phyloP scores from a whole-genome alignment of 345 rosid species.

The Eucalyptus leucophloia region DNA sequence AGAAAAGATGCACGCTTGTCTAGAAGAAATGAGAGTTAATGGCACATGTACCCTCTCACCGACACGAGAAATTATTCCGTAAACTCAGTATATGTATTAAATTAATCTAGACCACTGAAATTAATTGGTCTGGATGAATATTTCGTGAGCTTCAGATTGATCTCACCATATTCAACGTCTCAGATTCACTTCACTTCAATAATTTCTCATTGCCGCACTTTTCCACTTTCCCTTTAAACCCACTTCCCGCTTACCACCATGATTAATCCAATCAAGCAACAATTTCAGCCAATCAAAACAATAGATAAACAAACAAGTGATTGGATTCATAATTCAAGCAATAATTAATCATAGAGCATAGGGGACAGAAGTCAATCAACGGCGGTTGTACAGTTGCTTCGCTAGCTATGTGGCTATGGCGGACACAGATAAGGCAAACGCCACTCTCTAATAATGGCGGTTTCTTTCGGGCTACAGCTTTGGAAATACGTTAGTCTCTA shows the following conservation, averaged over 20 bases:
- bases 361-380: not conserved
- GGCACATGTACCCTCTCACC: not conserved
- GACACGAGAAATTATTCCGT: not conserved
- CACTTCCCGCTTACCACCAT: not conserved
- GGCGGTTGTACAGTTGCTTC: not conserved
- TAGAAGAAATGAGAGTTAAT: not conserved
- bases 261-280: not conserved
- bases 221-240: not conserved
- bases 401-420: not conserved
- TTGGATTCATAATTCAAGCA: not conserved
- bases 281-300: not conserved
- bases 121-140: not conserved
- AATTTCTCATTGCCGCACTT: not conserved
- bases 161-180: not conserved
- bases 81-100: not conserved
- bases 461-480: not conserved
- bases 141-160: not conserved
- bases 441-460: not conserved
- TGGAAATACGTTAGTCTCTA: not conserved
- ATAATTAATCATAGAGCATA: not conserved
- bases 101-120: not conserved
- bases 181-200: not conserved
- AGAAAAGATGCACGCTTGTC: not conserved
- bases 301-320: not conserved
- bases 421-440: not conserved